Base-by-base conservation (phyloP, 345 rosid genomes). In the Salix koriyanagi region DNA sequence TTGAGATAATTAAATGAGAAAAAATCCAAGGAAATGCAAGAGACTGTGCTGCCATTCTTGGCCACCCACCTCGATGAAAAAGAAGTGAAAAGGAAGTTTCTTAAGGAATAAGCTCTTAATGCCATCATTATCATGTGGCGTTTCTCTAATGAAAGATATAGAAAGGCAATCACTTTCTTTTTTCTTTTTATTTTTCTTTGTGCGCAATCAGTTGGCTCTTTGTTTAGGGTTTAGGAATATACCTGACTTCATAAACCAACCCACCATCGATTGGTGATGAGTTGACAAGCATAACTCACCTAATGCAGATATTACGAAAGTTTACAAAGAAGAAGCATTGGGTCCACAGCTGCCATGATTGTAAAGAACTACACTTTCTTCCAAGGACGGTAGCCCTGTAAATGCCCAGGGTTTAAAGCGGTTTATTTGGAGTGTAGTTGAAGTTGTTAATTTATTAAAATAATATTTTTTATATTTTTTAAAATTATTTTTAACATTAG, bases 61-160 rank as follows among this genome's bases (percentile, higher is more conserved):
- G 60, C 60, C 23, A 52, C 23, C 19, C 56, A 5, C 56, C 56
- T 16, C 5, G n/a, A 32, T 16, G 21, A 34, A 19, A 4, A 14
- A 32, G 16, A 60, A 14, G 26, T 19, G 7, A 46, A 48, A 44
- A 1, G 6, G 64, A 74, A 34, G 77, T 32, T 74, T 65, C 77
- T 19, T 26, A 11, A 21, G 61, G 11, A 73, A 42, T 3, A 61
- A 16, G 18, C 52, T 73, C 30, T 4, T 7, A 32, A 50, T 28
- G 8, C 18, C 72, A 75, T 75, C 54, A 54, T 54, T 56, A 76
- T 76, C 73, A 68, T 52, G 58, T 68, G 73, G 23, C 52, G 0
- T 74, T 74, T 23, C 44, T 6, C n/a, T 25, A 74, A 26, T 46
- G 26, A 8, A 10, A 30, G 67, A 32, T 65, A 52, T 34, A 66